These are phyloP conservation scores for Aspergillus nidulans DNA, from an alignment of 495 filamentous ascomycete genomes.

Conservation along the genomic window DNA sequence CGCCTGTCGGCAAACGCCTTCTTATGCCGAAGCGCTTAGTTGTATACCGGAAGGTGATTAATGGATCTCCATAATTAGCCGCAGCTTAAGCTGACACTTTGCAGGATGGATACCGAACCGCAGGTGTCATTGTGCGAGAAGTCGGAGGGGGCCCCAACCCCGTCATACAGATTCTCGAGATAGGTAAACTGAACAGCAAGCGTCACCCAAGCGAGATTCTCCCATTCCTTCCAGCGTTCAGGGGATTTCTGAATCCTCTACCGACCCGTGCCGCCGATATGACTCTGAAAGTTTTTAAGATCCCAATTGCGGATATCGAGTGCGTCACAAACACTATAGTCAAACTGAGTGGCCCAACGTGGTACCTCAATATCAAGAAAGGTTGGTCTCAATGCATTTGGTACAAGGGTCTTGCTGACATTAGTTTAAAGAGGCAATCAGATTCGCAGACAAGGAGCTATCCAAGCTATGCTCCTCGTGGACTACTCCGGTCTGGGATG, in stretches of 20 bases:
- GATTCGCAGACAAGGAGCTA: conserved; percentile 57
- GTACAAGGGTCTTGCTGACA: conserved; percentile 7
- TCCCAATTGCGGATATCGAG: conserved; percentile 71
- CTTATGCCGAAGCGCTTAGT: conserved; percentile 70
- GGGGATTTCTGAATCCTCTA: conserved; percentile 54
- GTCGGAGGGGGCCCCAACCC: conserved; percentile 59
- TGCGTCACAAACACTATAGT: conserved; percentile 72
- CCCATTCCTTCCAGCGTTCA: conserved; percentile 68
- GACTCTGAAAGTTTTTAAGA: conserved; percentile 54
- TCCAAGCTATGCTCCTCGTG: conserved; percentile 61
- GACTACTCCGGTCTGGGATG: conserved; percentile 71
- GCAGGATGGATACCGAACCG: conserved; percentile 71
- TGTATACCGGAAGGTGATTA: conserved; percentile 59
- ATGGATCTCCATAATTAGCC: background rate
- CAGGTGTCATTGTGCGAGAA: conserved; percentile 74
- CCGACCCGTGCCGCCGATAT: conserved; percentile 55
- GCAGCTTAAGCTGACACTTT: conserved; percentile 13
- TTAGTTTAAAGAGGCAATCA: conserved; percentile 29
- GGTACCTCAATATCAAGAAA: conserved; percentile 44
- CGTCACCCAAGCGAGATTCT: conserved; percentile 74
- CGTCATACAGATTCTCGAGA: conserved; percentile 70
- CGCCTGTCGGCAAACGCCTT: conserved; percentile 75
- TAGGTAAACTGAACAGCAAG: conserved; percentile 55
- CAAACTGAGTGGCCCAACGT: conserved; percentile 51
- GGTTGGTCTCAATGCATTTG: conserved; percentile 18